Conservation (phyloP, 805 yeast genomes). For the Hermanozyma aechmeae region DNA sequence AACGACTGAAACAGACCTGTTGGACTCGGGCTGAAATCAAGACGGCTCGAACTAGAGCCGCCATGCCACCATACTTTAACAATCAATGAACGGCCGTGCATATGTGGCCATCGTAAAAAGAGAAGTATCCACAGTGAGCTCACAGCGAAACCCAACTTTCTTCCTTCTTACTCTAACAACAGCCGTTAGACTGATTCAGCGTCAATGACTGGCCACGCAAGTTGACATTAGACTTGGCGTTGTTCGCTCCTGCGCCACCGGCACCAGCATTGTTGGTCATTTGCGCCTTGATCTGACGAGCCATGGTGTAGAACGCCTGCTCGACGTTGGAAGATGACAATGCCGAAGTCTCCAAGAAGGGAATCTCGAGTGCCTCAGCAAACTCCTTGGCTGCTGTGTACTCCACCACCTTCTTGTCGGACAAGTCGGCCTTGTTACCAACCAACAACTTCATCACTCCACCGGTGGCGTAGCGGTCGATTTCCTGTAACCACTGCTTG, state of each 20-base stretch:
- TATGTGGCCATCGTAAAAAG: no score
- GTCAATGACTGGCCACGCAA: slow-evolving; percentile 57
- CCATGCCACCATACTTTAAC: no score
- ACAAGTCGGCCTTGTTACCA: slow-evolving; percentile 92
- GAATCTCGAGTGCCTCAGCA: slow-evolving; percentile 90
- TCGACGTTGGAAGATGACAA: slow-evolving; percentile 93
- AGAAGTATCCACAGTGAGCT: no score
- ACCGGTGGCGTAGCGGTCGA: slow-evolving; percentile 95
- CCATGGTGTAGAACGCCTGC: slow-evolving; percentile 98
- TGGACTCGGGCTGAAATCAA: no score
- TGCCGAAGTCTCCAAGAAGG: slow-evolving; percentile 94
- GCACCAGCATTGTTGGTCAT: slow-evolving; percentile 61
- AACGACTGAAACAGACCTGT: no score
- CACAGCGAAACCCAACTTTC: no score
- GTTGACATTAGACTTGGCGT: slow-evolving; percentile 58
- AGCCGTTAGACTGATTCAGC: slow-evolving; percentile 26
- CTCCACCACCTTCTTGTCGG: slow-evolving; percentile 91
- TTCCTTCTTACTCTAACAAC: slow-evolving; percentile 22
- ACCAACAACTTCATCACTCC: slow-evolving; percentile 93
- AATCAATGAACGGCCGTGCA: no score
- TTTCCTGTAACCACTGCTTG: slow-evolving; percentile 97
- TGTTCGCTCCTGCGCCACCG: slow-evolving; percentile 14
- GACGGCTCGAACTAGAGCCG: no score
- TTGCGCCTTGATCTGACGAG: slow-evolving; percentile 94
- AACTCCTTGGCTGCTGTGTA: slow-evolving; percentile 94